Evolutionary conservation across 2,329 filamentous ascomycete genomes (phyloP).

Genomic region (Aspergillus sp.): DNA sequence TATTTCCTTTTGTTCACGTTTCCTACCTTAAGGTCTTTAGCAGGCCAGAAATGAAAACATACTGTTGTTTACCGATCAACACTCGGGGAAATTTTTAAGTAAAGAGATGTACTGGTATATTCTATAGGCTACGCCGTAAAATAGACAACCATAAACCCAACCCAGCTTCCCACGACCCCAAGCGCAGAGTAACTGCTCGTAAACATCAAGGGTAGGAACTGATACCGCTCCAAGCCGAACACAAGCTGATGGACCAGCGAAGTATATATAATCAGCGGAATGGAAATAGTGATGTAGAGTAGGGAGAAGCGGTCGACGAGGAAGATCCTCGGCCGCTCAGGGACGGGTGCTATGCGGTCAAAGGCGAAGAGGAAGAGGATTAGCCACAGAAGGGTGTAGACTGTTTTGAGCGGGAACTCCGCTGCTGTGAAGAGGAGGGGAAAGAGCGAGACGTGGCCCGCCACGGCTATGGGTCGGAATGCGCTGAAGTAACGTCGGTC

Average conservation of each 20-base stretch:
- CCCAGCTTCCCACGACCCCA: constrained; percentile 93
- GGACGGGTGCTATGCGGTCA: constrained; percentile 82
- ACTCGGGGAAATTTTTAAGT: background rate
- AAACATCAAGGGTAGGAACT: constrained; percentile 96
- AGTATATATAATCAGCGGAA: constrained; percentile 86
- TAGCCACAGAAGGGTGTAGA: constrained; percentile 92
- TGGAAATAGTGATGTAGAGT: constrained; percentile 83
- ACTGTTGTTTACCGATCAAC: background rate
- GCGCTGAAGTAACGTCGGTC: constrained; percentile 88
- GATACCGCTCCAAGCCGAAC: constrained; percentile 71
- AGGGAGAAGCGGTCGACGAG: constrained; percentile 87
- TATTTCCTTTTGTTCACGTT: constrained; percentile 6
- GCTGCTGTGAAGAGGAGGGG: constrained; percentile 87
- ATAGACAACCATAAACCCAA: constrained; percentile 92
- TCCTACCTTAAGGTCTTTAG: background rate
- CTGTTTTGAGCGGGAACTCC: constrained; percentile 90
- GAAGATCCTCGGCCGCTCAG: constrained; percentile 77
- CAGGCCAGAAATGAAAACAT: background rate
- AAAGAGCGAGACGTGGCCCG: constrained; percentile 93
- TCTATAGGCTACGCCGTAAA: constrained; percentile 53
- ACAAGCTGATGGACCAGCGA: constrained; percentile 79
- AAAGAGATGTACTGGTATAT: background rate
- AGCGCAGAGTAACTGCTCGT: constrained; percentile 91
- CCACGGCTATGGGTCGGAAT: constrained; percentile 87
- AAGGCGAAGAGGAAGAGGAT: constrained; percentile 82